phyloP scores from a whole-genome alignment of 2,329 filamentous ascomycete species.

The Tolypocladium ophioglossoides region DNA sequence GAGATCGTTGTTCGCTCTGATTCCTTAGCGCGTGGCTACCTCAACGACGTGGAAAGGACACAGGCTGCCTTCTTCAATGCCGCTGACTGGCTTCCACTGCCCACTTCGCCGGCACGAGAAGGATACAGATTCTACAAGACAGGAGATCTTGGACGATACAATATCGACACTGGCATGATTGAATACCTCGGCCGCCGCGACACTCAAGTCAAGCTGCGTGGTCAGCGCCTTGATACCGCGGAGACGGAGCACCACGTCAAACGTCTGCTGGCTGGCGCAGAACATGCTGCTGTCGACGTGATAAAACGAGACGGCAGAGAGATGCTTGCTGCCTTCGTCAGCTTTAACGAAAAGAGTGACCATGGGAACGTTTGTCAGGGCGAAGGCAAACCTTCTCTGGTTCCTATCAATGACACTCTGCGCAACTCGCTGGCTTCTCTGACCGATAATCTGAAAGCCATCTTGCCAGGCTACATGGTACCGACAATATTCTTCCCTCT shows the following conservation, averaged over 20 bases:
- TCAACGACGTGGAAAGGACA: slow-evolving; percentile 40
- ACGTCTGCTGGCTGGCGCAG: not conserved
- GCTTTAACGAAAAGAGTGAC: not conserved
- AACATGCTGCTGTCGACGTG: slow-evolving; percentile 3
- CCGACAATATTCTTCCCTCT: not conserved
- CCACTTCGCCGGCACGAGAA: not conserved
- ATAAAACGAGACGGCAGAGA: not conserved
- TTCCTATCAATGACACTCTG: not conserved
- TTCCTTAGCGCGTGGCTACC: slow-evolving; percentile 39
- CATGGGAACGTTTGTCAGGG: not conserved
- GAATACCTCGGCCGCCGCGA: too few relatives aligned
- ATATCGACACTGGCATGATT: slow-evolving; percentile 10
- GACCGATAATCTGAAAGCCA: not conserved
- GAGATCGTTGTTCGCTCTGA: slow-evolving; percentile 18
- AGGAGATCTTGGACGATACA: slow-evolving; percentile 18
- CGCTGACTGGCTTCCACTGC: slow-evolving; percentile 19
- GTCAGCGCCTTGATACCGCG: slow-evolving; percentile 9
- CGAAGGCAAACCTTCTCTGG: not conserved
- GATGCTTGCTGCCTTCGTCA: not conserved
- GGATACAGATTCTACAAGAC: slow-evolving; percentile 16
- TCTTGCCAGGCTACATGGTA: slow-evolving; percentile 1
- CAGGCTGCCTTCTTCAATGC: slow-evolving; percentile 37
- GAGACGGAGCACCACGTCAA: not conserved
- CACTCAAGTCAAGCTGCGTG: slow-evolving; percentile 19
- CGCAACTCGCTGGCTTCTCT: not conserved